A percentile compares a stretch with the other conserved stretches of the same genome.
phyloP scores from a whole-genome alignment of 192 early-diverging fungal species.

The Haplosporangium gracile region DNA sequence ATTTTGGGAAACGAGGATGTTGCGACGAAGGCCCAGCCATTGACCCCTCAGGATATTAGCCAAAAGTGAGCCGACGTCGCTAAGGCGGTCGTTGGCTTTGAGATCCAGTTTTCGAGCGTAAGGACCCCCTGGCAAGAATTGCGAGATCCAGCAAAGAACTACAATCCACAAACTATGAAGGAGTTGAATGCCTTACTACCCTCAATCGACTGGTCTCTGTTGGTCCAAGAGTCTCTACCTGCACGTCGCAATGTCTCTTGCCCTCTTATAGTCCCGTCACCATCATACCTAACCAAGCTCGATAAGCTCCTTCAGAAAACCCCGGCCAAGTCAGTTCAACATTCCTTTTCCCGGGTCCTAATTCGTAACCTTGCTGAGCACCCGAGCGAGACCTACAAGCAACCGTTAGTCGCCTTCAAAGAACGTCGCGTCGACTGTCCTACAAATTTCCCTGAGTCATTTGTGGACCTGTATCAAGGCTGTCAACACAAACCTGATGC shows the following conservation, averaged over 20 bases:
- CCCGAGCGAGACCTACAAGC: slow-evolving; percentile 44
- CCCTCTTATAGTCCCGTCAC: slow-evolving; percentile 29
- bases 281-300: slow-evolving; percentile 36
- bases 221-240: slow-evolving; percentile 42
- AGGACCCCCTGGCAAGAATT: neutral
- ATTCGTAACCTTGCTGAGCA: slow-evolving; percentile 46
- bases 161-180: neutral
- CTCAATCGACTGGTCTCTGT: slow-evolving; percentile 51
- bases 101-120: slow-evolving; percentile 55
- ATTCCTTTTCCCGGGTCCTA: slow-evolving; percentile 64
- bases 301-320: slow-evolving; percentile 14
- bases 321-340: slow-evolving; percentile 34
- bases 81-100: slow-evolving; percentile 66
- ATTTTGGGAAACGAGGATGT: slow-evolving; percentile 7
- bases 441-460: too few species aligned
- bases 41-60: neutral
- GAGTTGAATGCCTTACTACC: slow-evolving; percentile 35
- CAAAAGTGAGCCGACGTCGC: slow-evolving; percentile 35
- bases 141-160: too few species aligned
- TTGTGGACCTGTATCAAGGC: slow-evolving; percentile 10
- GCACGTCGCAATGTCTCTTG: slow-evolving; percentile 15
- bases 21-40: neutral
- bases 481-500: slow-evolving; percentile 32
- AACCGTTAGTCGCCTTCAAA: slow-evolving; percentile 22
- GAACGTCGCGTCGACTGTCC: too few species aligned